phyloP scores from a whole-genome alignment of 1,284 basidiomycete genomes.

The Boletus hoseneyae region DNA sequence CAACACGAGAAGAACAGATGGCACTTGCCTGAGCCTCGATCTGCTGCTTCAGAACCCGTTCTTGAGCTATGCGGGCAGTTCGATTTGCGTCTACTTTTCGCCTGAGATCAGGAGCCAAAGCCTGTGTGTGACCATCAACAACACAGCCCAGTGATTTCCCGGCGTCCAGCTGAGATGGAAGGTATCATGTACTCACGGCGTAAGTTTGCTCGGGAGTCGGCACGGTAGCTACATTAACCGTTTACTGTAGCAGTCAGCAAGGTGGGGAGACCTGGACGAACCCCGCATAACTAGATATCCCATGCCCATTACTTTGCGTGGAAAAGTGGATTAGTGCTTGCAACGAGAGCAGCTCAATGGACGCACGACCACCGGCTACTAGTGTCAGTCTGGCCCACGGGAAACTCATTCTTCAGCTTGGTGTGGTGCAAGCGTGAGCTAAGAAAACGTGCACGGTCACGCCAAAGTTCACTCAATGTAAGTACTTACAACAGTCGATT shows the following conservation, averaged over 20 bases:
- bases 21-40: constrained; percentile 52
- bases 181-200: constrained; percentile 27
- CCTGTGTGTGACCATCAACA: constrained; percentile 36
- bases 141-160: not conserved
- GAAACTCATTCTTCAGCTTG: constrained; percentile 34
- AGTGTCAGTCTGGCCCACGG: constrained; percentile 53
- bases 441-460: not conserved
- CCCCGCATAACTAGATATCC: constrained; percentile 67
- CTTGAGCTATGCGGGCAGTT: constrained; percentile 51
- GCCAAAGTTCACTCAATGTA: not conserved
- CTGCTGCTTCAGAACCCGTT: constrained; percentile 53
- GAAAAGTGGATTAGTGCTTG: constrained; percentile 9
- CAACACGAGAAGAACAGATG: constrained; percentile 1
- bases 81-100: constrained; percentile 64
- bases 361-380: constrained; percentile 47
- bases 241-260: not conserved
- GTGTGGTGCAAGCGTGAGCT: not conserved
- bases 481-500: constrained; percentile 9
- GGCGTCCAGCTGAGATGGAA: not conserved
- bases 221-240: constrained; percentile 45
- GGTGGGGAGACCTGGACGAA: constrained; percentile 33
- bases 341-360: not conserved
- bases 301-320: constrained; percentile 49
- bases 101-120: constrained; percentile 65
- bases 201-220: constrained; percentile 45